Evolutionary conservation across 306 rosid genomes (phyloP), one percentile per base, ranked within the genome.

Genomic region (Phaseolus lunatus): DNA sequence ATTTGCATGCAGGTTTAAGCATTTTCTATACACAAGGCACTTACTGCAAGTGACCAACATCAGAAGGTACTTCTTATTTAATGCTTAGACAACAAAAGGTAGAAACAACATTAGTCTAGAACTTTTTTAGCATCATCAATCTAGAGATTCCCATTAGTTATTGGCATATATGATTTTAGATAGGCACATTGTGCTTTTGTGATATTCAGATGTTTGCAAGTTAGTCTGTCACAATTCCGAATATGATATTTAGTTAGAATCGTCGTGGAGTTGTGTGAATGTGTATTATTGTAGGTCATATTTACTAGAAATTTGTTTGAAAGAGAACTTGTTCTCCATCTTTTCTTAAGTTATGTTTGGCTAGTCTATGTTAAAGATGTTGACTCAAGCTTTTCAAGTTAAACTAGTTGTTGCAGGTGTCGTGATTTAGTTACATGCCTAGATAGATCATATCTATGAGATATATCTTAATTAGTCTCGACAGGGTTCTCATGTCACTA

Each of bases 1-100:
- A 82, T 80, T 68, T 88, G 85, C 87, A 57, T 86, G 90, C 92
- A 81, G 86, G 87, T 85, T 85, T 70, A 77, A 69, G 76, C 87
- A 72, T 82, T 78, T 79, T 78, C 73, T 87, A 87, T 88, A 73
- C 75, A 82, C 86, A 48, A 73, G 87, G 77, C 84, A 80, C 85
- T 82, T 68, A 72, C 81, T 72, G 75, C 89, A 88, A 85, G 84
- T 70, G 84, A 81, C 45, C 81, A 76, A 76, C 79, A 73, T 63
- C 80, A 71, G 66, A n/a, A n/a, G n/a, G n/a, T n/a, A n/a, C n/a
- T n/a, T 80, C 39, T 58, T 82, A 78, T 49, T 75, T 48, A 65
- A 76, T 69, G 83, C 75, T 43, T 85, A 86, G 88, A 76, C 79
- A 81, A 58, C 71, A 19, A 77, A 83, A 82, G 87, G 66, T 86